Percentiles rank a stretch among this genome's conserved stretches.
Evolutionary conservation across 257 asterid species (phyloP).

Genomic region (Solanum tarapatanum): DNA sequence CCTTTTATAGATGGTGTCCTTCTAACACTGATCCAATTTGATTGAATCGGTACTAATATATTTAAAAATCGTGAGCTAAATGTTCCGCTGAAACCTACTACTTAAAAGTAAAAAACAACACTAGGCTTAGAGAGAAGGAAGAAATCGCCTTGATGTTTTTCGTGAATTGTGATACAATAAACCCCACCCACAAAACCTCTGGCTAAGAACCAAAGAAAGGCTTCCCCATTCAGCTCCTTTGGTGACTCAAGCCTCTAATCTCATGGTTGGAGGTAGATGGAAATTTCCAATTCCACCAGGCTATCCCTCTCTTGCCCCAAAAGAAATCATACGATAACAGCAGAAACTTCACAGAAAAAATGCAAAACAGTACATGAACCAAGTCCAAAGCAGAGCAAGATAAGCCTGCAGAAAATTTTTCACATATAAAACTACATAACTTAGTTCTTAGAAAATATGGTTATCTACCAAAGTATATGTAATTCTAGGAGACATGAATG

Average conservation of each 20-base stretch:
- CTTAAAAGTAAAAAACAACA: neutral
- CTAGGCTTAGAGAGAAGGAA: neutral
- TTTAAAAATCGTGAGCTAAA: neutral
- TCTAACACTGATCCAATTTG: neutral
- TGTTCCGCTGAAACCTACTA: neutral
- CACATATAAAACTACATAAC: neutral
- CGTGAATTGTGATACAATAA: neutral
- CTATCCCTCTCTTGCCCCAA: neutral
- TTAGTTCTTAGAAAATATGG: neutral
- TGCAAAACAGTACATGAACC: neutral
- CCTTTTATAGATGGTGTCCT: neutral
- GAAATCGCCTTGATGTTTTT: neutral
- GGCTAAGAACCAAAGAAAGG: neutral
- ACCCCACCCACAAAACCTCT: neutral
- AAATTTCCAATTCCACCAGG: neutral
- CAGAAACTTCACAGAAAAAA: neutral
- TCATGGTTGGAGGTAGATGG: neutral
- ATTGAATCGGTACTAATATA: neutral
- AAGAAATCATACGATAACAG: neutral
- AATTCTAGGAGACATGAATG: neutral
- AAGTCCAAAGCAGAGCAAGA: neutral
- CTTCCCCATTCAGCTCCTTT: neutral
- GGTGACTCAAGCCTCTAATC: neutral
- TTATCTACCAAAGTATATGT: neutral
- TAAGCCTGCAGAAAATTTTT: neutral